These are phyloP conservation scores for Volutella citrinella DNA, from an alignment of 2,329 filamentous ascomycete species.

Conservation along the genomic window DNA sequence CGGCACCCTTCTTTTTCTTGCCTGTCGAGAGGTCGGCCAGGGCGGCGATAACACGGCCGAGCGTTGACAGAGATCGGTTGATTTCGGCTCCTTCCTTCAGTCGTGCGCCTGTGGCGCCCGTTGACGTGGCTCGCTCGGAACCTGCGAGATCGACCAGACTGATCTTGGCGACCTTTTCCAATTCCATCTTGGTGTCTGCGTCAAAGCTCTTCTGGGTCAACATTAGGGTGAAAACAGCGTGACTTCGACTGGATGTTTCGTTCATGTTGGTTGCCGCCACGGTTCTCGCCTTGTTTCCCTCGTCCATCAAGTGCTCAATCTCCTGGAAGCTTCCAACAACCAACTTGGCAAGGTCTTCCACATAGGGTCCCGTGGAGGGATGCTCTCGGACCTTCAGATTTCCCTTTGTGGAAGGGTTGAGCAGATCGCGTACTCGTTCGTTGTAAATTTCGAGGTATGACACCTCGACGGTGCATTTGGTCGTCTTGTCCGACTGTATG, in stretches of 20 bases:
- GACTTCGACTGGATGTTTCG: conserved; percentile 96
- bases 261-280: conserved; percentile 99
- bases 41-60: conserved; percentile 95
- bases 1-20: conserved; percentile 71
- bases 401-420: conserved; percentile 93
- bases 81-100: conserved; percentile 98
- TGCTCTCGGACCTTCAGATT: conserved; percentile 97
- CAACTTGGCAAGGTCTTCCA: conserved; percentile 94
- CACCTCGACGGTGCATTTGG: conserved; percentile 91
- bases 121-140: conserved; percentile 95
- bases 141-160: conserved; percentile 96
- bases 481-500: conserved; percentile 68
- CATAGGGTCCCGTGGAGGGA: conserved; percentile 94
- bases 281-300: conserved; percentile 97
- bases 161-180: conserved; percentile 97
- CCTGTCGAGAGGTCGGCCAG: conserved; percentile 85
- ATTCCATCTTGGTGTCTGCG: conserved; percentile 89
- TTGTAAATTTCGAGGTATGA: conserved; percentile 99
- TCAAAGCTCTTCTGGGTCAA: conserved; percentile 92
- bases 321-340: conserved; percentile 91
- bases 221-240: conserved; percentile 96
- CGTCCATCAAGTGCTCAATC: conserved; percentile 97
- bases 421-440: conserved; percentile 88
- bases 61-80: conserved; percentile 91
- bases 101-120: conserved; percentile 89